A percentile compares a stretch with the other conserved stretches of the same genome.
Evolutionary conservation across 208 protist species (phyloP).

Genomic region (Acanthamoeba culbertsoni): DNA sequence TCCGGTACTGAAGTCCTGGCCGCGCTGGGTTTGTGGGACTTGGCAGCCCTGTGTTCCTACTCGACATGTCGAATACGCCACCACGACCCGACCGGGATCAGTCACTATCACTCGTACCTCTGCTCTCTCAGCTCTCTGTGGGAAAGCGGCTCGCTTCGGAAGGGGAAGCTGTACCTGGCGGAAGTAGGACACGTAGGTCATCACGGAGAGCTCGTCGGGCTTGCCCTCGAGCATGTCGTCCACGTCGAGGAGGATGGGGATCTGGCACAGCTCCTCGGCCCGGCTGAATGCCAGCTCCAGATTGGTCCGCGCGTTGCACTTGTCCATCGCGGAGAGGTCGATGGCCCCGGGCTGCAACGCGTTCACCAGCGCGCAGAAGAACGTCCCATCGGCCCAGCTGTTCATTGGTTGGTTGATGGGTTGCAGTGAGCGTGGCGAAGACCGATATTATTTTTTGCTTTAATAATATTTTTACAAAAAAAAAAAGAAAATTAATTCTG

Average conservation of each 20-base stretch:
- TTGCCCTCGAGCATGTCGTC: slow-evolving; percentile 49
- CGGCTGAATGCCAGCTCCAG: background rate
- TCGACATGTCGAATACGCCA: no score
- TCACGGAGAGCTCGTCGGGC: slow-evolving; percentile 54
- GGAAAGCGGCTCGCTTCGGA: background rate
- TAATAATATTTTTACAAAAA: no score
- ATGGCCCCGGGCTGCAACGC: background rate
- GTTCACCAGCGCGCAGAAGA: slow-evolving; percentile 53
- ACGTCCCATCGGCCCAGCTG: slow-evolving; percentile 33
- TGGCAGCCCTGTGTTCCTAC: background rate
- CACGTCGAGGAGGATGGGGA: slow-evolving; percentile 27
- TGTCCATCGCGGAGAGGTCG: background rate
- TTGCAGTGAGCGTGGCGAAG: no score
- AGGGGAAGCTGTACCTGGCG: background rate
- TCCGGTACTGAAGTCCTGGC: background rate
- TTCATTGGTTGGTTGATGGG: background rate
- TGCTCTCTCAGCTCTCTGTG: background rate
- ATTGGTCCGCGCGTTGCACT: background rate
- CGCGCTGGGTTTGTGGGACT: background rate
- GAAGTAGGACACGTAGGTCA: slow-evolving; percentile 64
- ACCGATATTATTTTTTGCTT: no score
- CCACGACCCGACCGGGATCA: no score
- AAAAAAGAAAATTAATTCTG: no score
- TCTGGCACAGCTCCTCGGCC: slow-evolving; percentile 17
- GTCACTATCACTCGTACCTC: no score